These are phyloP conservation scores for Penicillium digitatum DNA, from an alignment of 2,329 filamentous ascomycete genomes.

Conservation along the genomic window DNA sequence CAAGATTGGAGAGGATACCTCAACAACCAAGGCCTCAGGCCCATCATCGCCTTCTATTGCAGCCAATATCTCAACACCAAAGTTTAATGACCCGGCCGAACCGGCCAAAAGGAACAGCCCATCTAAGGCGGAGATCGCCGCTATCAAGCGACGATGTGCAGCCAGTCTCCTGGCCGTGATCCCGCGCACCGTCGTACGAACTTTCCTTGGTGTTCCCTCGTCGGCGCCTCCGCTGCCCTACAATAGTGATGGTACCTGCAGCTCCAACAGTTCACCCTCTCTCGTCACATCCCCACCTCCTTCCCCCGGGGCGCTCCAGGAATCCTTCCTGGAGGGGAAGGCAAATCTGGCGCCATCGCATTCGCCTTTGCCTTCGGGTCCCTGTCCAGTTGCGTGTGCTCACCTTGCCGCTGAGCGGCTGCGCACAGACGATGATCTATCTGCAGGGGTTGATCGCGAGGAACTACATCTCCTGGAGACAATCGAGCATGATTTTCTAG, in stretches of 20 bases:
- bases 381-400: background rate
- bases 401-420: slow-evolving; percentile 3
- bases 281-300: slow-evolving; percentile 19
- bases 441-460: slow-evolving; percentile 35
- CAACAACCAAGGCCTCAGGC: slow-evolving; percentile 11
- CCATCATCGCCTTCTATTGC: background rate
- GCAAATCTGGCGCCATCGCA: slow-evolving; percentile 2
- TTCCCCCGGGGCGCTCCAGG: background rate
- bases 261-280: slow-evolving; percentile 15
- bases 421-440: slow-evolving; percentile 19
- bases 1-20: slow-evolving; percentile 4
- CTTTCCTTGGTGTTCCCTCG: slow-evolving; percentile 41
- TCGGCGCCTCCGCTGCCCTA: slow-evolving; percentile 7
- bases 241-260: slow-evolving; percentile 24
- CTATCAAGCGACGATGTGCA: slow-evolving; percentile 46
- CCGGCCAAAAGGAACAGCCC: slow-evolving; percentile 15
- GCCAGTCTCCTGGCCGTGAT: slow-evolving; percentile 41
- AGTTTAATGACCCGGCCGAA: slow-evolving; percentile 10
- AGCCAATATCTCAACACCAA: slow-evolving; percentile 1
- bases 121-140: slow-evolving; percentile 33
- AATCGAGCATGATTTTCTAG: slow-evolving; percentile 62
- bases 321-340: slow-evolving; percentile 3
- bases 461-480: slow-evolving; percentile 53
- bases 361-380: background rate
- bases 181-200: slow-evolving; percentile 43